Evolutionary conservation across 805 yeast genomes (phyloP).

Genomic region (Yamadazyma ubonensis): DNA sequence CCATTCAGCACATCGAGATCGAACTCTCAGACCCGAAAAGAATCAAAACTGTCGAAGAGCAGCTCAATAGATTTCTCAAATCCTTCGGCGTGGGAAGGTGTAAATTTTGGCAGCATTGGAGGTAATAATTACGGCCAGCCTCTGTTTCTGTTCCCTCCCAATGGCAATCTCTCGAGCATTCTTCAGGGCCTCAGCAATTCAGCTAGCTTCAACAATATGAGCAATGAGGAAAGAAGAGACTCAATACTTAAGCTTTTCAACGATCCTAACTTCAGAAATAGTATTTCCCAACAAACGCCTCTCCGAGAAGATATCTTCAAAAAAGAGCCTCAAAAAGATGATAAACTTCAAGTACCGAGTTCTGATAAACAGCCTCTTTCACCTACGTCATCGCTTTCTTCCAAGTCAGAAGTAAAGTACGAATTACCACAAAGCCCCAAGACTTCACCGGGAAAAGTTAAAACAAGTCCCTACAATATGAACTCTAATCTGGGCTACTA

Average conservation of each 20-base stretch:
- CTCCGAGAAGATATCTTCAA: constrained; percentile 42
- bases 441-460: constrained; percentile 28
- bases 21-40: constrained; percentile 17
- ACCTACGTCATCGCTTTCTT: constrained; percentile 38
- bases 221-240: constrained; percentile 39
- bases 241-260: constrained; percentile 37
- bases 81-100: constrained; percentile 24
- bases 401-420: constrained; percentile 27
- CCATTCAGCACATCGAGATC: constrained; percentile 13
- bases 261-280: constrained; percentile 24
- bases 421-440: constrained; percentile 44
- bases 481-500: constrained; percentile 10
- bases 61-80: constrained; percentile 28
- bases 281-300: constrained; percentile 18
- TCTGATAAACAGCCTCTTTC: constrained; percentile 21
- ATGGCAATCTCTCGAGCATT: constrained; percentile 31
- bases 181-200: constrained; percentile 34
- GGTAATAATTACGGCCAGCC: not conserved
- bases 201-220: constrained; percentile 39
- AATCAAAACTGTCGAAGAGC: constrained; percentile 24
- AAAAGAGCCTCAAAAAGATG: constrained; percentile 10
- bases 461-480: constrained; percentile 1
- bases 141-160: constrained; percentile 14
- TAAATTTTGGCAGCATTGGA: constrained; percentile 15
- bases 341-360: constrained; percentile 2